Evolutionary conservation across 2,329 filamentous ascomycete species (phyloP), one percentile per base, ranked within the genome.

Genomic region (Trichoderma hamatum): DNA sequence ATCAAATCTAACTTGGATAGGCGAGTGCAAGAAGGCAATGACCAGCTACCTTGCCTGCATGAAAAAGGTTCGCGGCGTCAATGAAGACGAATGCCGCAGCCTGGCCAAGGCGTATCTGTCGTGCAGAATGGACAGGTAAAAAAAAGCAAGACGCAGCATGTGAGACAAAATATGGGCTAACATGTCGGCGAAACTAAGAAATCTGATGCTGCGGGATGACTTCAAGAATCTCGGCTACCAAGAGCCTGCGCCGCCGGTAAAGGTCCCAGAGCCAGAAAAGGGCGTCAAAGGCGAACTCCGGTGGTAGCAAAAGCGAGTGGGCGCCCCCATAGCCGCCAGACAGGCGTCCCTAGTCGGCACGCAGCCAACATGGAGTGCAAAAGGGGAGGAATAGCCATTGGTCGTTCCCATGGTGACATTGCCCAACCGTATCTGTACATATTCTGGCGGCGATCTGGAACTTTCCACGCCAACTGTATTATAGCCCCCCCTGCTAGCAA

Each of bases 141-240:
- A n/a, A 46, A 34, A 19, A 65, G 24, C 24, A 54, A 24, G 24
- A 36, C 62, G 73, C 68, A 43, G 54, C 58, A 43, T 46, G 63
- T 59, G 58, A 68, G 66, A 28, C 63, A 36, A 32, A 30, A 21
- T 30, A 49, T 58, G 52, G 21, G 63, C 63, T 67, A 67, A 67
- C 63, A 10, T 36, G 43, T 62, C 13, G 28, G 21, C 67, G 51
- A 30, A 52, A 39, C 59, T 28, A 62, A 94, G 94, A 74, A 97
- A 98, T 77, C 83, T 99, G 36, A 99, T 99, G 96, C 94, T 94
- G 9, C 93, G 88, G 74, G 96, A 99, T 77, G 92, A 97, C 70
- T 96, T 98, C 80, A 93, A 92, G 80, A 99, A 99, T 77, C 83
- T 99, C 51, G 96, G 96, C 0, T 96, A 97, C 74, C 74, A 84